phyloP scores from a whole-genome alignment of 2,329 filamentous ascomycete species.

The Pyrenochaeta sp. region DNA sequence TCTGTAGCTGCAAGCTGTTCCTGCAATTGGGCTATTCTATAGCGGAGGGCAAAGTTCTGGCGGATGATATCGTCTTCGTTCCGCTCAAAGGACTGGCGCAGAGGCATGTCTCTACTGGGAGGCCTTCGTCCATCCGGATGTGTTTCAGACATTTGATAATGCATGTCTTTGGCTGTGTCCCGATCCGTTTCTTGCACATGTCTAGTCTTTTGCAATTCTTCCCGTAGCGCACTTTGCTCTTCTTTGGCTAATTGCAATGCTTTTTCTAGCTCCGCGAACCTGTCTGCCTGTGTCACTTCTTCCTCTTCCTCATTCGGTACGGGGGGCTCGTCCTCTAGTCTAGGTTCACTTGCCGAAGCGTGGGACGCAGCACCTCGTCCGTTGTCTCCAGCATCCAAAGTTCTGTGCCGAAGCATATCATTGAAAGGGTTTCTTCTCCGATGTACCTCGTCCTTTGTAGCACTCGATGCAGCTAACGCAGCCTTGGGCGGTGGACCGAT shows the following conservation, averaged over 20 bases:
- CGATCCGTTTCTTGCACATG: constrained; percentile 28
- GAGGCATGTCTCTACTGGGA: background rate
- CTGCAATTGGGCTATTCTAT: constrained; percentile 32
- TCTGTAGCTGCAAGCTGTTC: constrained; percentile 31
- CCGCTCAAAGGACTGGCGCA: background rate
- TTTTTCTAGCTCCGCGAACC: constrained; percentile 36
- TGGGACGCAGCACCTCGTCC: constrained; percentile 1
- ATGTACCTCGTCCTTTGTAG: constrained; percentile 40
- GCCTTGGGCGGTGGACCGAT: constrained; percentile 43
- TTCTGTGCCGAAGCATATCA: constrained; percentile 35
- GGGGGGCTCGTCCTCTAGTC: background rate
- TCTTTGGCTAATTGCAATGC: constrained; percentile 29
- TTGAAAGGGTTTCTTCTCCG: constrained; percentile 40
- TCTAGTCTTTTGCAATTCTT: constrained; percentile 36
- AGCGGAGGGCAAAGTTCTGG: constrained; percentile 34
- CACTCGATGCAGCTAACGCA: constrained; percentile 32
- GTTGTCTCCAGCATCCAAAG: constrained; percentile 5
- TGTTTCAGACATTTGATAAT: constrained; percentile 19
- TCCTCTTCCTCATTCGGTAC: constrained; percentile 5
- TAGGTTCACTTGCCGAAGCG: constrained; percentile 2
- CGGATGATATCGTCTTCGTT: constrained; percentile 23
- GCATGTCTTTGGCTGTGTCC: constrained; percentile 27
- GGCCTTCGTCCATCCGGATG: constrained; percentile 3
- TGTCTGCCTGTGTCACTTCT: constrained; percentile 16
- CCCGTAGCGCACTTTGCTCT: constrained; percentile 29